Conservation (phyloP, 306 rosid genomes). For the Prunus fruticosa region DNA sequence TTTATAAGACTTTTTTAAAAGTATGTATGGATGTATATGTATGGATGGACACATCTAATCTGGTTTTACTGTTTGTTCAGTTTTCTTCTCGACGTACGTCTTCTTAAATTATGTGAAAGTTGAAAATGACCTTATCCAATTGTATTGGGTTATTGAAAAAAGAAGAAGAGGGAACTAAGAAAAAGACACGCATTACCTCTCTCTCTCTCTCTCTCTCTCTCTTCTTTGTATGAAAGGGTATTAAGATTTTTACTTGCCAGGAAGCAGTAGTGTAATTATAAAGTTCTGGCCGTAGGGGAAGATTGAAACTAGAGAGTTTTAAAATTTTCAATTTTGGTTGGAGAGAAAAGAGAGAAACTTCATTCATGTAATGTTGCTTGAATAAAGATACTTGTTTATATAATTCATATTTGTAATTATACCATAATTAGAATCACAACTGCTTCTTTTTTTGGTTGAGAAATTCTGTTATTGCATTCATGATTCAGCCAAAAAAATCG, state of each 20-base stretch:
- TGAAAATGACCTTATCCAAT: neutral
- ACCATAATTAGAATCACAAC: too few relatives aligned
- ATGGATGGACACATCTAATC: too few relatives aligned
- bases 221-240: neutral
- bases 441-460: too few relatives aligned
- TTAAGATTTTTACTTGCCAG: neutral
- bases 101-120: neutral
- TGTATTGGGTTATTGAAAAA: neutral
- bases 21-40: too few relatives aligned
- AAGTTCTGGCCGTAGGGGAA: neutral
- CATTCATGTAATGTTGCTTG: too few relatives aligned
- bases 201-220: neutral
- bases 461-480: fast-evolving
- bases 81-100: neutral
- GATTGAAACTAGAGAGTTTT: neutral
- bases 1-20: neutral
- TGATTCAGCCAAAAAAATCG: fast-evolving
- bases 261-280: neutral
- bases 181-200: neutral
- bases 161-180: neutral
- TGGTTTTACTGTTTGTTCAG: neutral
- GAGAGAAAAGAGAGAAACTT: too few relatives aligned
- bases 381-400: too few relatives aligned
- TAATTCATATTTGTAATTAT: too few relatives aligned
- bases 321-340: too few relatives aligned